Conservation (phyloP, 768 basidiomycete species). For the Collybia sordida region DNA sequence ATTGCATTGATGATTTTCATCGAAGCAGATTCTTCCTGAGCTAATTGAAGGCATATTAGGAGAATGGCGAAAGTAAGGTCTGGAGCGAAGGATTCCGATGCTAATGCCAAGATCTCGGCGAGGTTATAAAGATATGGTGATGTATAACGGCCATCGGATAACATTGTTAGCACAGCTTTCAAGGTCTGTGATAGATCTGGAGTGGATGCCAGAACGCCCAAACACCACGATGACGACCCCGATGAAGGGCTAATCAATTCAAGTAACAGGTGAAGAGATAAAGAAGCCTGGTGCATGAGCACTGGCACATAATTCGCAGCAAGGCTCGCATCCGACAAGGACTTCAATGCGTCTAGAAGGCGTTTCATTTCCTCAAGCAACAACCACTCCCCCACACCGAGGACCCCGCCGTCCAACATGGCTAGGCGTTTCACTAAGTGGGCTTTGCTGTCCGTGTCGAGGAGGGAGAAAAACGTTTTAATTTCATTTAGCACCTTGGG, state of each 20-base stretch:
- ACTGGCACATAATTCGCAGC: conserved; percentile 35
- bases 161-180: conserved; percentile 36
- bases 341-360: conserved; percentile 38
- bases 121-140: conserved; percentile 45
- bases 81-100: conserved; percentile 23
- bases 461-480: conserved; percentile 49
- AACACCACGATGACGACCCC: conserved; percentile 40
- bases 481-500: conserved; percentile 59
- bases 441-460: conserved; percentile 56
- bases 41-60: conserved; percentile 29
- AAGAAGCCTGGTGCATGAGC: conserved; percentile 47
- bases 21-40: conserved; percentile 25
- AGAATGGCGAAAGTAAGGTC: conserved; percentile 31
- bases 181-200: conserved; percentile 44
- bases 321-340: conserved; percentile 25
- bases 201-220: conserved; percentile 37
- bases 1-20: conserved; percentile 8
- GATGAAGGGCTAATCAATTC: conserved; percentile 42
- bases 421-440: conserved; percentile 55
- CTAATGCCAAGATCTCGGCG: conserved; percentile 23
- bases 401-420: conserved; percentile 52
- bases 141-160: conserved; percentile 49
- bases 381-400: conserved; percentile 70
- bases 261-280: conserved; percentile 48
- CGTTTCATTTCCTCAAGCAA: conserved; percentile 61